Evolutionary conservation across 805 yeast genomes (phyloP).

Genomic region (Teunomyces cretensis): DNA sequence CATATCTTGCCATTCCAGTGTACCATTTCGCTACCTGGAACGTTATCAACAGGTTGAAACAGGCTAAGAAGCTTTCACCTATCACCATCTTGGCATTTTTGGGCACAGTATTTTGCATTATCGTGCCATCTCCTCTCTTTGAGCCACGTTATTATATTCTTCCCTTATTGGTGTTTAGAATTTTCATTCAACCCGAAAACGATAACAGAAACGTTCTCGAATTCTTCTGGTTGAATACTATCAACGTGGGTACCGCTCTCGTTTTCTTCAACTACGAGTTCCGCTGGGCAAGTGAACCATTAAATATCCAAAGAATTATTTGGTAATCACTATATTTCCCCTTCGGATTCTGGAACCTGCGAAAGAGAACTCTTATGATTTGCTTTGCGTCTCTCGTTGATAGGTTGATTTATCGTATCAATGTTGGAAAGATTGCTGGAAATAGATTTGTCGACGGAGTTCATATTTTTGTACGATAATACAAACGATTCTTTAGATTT

Average conservation of each 20-base stretch:
- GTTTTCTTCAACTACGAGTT: conserved; percentile 66
- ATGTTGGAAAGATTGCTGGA: conserved; percentile 27
- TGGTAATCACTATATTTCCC: conserved; percentile 54
- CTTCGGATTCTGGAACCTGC: conserved; percentile 3
- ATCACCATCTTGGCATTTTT: conserved; percentile 51
- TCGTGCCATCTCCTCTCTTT: conserved; percentile 87
- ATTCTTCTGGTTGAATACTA: conserved; percentile 55
- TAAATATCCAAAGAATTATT: conserved; percentile 70
- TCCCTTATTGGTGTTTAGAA: conserved; percentile 75
- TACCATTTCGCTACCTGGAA: conserved; percentile 63
- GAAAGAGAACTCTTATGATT: conserved; percentile 1
- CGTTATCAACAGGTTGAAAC: conserved; percentile 17
- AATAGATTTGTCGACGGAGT: conserved; percentile 32
- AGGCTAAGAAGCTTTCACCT: conserved; percentile 14
- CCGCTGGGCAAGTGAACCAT: conserved; percentile 63
- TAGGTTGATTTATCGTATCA: conserved; percentile 18
- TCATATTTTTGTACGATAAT: conserved; percentile 16
- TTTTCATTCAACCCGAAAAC: conserved; percentile 47
- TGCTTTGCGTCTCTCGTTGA: conserved; percentile 1
- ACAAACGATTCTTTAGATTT: conserved; percentile 21
- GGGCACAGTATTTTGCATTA: conserved; percentile 54
- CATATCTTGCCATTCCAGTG: conserved; percentile 56
- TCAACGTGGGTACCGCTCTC: conserved; percentile 52
- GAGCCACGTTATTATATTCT: conserved; percentile 92
- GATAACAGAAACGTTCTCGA: conserved; percentile 50